A percentile compares a stretch with the other conserved stretches of the same genome.
Evolutionary conservation across 805 yeast genomes (phyloP).

Genomic region (Kodamaea hsintzibuensis): DNA sequence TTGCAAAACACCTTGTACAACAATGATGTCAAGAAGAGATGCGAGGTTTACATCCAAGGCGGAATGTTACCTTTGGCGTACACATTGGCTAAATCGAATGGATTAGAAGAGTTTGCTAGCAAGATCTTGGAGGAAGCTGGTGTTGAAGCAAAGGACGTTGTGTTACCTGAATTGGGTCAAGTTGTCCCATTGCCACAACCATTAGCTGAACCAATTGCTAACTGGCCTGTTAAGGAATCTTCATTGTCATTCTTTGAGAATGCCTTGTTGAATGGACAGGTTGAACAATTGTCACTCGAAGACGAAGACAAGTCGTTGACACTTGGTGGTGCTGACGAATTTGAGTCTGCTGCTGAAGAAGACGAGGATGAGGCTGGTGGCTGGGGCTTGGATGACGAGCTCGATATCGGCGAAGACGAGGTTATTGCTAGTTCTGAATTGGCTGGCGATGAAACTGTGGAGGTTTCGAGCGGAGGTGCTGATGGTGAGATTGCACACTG

Average conservation of each 20-base stretch:
- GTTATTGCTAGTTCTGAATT: constrained; percentile 16
- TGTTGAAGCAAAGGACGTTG: constrained; percentile 58
- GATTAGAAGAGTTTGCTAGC: constrained; percentile 73
- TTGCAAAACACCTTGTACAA: constrained; percentile 81
- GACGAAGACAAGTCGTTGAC: constrained; percentile 28
- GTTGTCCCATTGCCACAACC: constrained; percentile 50
- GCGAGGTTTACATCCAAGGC: constrained; percentile 68
- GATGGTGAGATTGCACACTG: constrained; percentile 71
- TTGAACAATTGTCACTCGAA: constrained; percentile 62
- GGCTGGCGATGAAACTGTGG: constrained; percentile 8
- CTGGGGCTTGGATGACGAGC: constrained; percentile 80
- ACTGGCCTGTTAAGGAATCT: constrained; percentile 84
- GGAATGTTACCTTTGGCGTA: constrained; percentile 90
- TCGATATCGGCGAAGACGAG: constrained; percentile 56
- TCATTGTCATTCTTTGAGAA: constrained; percentile 80
- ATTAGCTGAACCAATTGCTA: constrained; percentile 43
- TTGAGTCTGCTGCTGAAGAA: constrained; percentile 26
- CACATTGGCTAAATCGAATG: constrained; percentile 86
- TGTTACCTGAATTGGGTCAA: constrained; percentile 55
- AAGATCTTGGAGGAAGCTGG: constrained; percentile 72
- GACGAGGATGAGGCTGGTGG: constrained; percentile 47
- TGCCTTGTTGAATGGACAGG: constrained; percentile 70
- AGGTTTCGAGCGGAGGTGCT: constrained; percentile 27
- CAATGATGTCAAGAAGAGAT: constrained; percentile 73
- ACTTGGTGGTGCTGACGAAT: constrained; percentile 16